Base-by-base conservation (phyloP, 805 yeast species). In the Myxozyma monticola region DNA sequence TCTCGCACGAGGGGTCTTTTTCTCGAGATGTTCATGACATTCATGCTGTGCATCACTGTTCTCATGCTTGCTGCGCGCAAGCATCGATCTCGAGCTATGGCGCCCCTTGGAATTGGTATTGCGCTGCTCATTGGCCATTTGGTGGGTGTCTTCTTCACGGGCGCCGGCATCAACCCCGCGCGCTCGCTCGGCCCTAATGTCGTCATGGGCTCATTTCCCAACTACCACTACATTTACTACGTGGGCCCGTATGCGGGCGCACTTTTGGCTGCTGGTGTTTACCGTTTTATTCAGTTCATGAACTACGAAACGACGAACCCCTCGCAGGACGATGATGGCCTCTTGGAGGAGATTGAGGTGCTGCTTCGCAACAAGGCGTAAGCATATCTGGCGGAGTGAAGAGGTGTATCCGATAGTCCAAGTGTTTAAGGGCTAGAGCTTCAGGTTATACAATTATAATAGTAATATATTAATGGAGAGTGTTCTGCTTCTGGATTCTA, bases 151-250 rank as follows among this genome's bases (percentile, higher is more conserved):
- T 84, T 77, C 78, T 84, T 79, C 74, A 85, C 95, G 43, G 96
- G 96, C 67, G 95, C 95, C 34, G 96, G 96, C 67, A 75, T 87
- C 65, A 88, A 88, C 77, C 96, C 96, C 50, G 96, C 96, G 39
- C 81, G 96, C 76, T 74, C 87, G 29, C 78, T 88, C 49, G 96
- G 96, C 65, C 95, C 96, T 45, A 78, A 83, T 66, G 73, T 87
- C 54, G 95, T 89, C 52, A 77, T 78, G 48, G 74, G 68, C 49
- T 74, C 79, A 20, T 88, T 88, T 83, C 95, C 96, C 30, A 67
- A 63, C 64, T 88, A 88, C 73, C 88, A 82, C 76, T 88, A 95
- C 95, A 87, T 88, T 59, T 88, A 88, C 77, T 87, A 95, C 93
- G 80, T 88, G 50, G 96, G 96, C 47, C 96, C 96, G 54, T 62